Evolutionary conservation across 495 filamentous ascomycete species (phyloP), one percentile per base, ranked within the genome.

Genomic region (Pyrenopolyporus hunteri): DNA sequence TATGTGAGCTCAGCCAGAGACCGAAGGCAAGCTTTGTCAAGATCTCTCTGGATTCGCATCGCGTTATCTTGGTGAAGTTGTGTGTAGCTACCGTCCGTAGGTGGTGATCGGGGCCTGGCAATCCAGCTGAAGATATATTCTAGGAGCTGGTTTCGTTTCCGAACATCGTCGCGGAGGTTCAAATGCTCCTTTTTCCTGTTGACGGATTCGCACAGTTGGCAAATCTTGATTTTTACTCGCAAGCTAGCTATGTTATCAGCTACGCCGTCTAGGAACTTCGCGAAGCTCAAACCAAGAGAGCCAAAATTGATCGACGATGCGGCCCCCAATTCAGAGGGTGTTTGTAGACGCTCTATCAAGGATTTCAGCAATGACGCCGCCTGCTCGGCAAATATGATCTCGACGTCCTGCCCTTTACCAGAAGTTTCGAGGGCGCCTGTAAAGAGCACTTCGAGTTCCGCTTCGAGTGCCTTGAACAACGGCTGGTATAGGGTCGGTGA

Each of bases 81-180:
- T 53, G 10, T 67, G 64, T 51, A 47, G 20, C 29, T 37, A 6
- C 26, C 13, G 16, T 76, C 75, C 8, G 54, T 39, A 16, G 40
- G 58, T 4, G 78, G 77, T 6, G 78, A 79, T 16, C 73, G 76
- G 23, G 83, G 81, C 20, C 82, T 71, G 14, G 83, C 81, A 63
- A 88, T 87, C 85, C 85, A 88, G 45, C 80, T 77, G 37, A 85
- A 85, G 35, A 86, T 80, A 48, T 85, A 83, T 60, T 86, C 83
- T 13, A 87, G 71, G 10, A 88, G 68, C 58, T 87, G 84, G 54
- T 87, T 88, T 28, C 85, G 74, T 46, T 85, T 85, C 19, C 85
- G 78, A 36, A 88, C 81, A 61, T 87, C 85, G 43, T 88, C 85
- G 31, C 85, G 76, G 22, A 88, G 76, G 51, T 87, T 88, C 25